A percentile compares a stretch with the other conserved stretches of the same genome.
phyloP scores from a whole-genome alignment of 2,329 filamentous ascomycete genomes.

The Microcyclospora pomicola region DNA sequence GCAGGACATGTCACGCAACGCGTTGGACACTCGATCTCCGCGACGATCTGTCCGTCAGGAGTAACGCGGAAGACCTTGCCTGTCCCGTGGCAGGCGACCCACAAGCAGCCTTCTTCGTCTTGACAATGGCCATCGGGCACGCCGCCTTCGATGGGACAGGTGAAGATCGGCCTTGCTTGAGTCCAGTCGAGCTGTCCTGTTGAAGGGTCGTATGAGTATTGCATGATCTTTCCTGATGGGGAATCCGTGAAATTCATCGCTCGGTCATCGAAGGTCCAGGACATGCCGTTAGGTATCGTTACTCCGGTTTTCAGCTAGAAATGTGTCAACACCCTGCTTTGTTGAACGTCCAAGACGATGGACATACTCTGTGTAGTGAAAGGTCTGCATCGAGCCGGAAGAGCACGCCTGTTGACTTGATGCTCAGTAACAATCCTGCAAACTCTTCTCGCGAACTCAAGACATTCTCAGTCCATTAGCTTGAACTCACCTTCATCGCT shows the following conservation, averaged over 20 bases:
- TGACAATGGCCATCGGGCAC: conserved; percentile 74
- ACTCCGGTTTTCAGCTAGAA: conserved; percentile 26
- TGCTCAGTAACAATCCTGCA: not conserved
- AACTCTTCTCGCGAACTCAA: too few relatives aligned
- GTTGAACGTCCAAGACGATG: too few relatives aligned
- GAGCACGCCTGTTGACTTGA: conserved; percentile 45
- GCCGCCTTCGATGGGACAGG: conserved; percentile 47
- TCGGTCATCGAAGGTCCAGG: conserved; percentile 60
- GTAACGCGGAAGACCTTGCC: conserved; percentile 61
- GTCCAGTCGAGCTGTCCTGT: conserved; percentile 51
- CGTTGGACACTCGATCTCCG: conserved; percentile 63
- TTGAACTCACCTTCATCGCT: conserved; percentile 24
- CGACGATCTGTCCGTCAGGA: conserved; percentile 54
- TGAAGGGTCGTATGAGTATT: conserved; percentile 57
- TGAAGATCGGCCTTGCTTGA: conserved; percentile 60
- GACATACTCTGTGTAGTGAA: conserved; percentile 36
- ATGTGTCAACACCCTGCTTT: not conserved
- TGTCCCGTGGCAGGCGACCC: conserved; percentile 77
- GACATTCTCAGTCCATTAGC: not conserved
- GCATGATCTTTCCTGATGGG: conserved; percentile 53
- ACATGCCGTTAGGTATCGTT: conserved; percentile 72
- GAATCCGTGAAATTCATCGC: conserved; percentile 79
- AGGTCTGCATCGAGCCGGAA: conserved; percentile 56
- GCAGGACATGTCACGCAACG: conserved; percentile 67
- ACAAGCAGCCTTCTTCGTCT: conserved; percentile 73